Evolutionary conservation across 495 filamentous ascomycete genomes (phyloP).

Genomic region (Neurospora africana): DNA sequence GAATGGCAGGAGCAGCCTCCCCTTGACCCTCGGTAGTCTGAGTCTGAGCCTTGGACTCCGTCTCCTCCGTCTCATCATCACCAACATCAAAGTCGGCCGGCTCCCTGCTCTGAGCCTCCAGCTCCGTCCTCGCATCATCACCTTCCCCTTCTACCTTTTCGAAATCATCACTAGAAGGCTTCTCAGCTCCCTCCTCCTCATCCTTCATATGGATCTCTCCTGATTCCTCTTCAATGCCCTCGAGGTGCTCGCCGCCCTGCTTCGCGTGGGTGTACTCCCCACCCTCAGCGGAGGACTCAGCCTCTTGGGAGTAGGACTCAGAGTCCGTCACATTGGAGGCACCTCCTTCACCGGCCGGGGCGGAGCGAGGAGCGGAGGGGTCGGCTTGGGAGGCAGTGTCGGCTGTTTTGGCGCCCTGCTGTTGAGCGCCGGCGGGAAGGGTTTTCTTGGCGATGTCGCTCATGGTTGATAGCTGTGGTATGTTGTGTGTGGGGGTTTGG

Average conservation of each 20-base stretch:
- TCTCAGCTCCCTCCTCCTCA: slow-evolving; percentile 1
- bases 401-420: slow-evolving; percentile 9
- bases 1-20: not conserved
- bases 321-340: not conserved
- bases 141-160: not conserved
- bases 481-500: not conserved
- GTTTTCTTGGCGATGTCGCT: slow-evolving; percentile 21
- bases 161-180: not conserved
- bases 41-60: slow-evolving; percentile 1
- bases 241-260: slow-evolving; percentile 1
- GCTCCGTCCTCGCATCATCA: not conserved
- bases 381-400: slow-evolving; percentile 6
- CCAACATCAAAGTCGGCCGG: slow-evolving; percentile 34
- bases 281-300: not conserved
- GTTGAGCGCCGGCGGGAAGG: slow-evolving; percentile 14
- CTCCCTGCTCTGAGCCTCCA: slow-evolving; percentile 21
- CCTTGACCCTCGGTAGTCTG: not conserved
- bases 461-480: slow-evolving; percentile 11
- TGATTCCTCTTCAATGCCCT: slow-evolving; percentile 8
- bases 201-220: slow-evolving; percentile 11
- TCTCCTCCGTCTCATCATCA: not conserved
- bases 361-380: slow-evolving; percentile 4
- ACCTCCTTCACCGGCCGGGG: not conserved
- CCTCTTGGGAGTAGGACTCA: not conserved
- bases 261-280: slow-evolving; percentile 17